Conservation (phyloP, 2,329 filamentous ascomycete genomes). For the Aspergillus unguis region DNA sequence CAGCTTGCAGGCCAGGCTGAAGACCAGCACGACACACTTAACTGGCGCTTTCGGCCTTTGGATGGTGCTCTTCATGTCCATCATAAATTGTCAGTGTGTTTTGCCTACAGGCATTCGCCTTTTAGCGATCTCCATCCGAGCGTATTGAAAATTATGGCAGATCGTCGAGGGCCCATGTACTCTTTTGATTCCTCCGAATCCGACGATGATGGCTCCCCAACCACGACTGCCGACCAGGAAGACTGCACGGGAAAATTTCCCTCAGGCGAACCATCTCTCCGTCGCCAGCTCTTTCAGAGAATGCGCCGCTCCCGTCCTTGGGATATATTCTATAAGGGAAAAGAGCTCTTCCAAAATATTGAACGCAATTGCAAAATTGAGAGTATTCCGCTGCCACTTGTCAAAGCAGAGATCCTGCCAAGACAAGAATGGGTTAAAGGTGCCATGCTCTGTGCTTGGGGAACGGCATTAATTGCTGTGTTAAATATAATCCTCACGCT, state of each 20-base stretch:
- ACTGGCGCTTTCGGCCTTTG: not conserved
- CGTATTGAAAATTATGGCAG: not conserved
- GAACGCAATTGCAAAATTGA: not conserved
- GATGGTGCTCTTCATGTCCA: not conserved
- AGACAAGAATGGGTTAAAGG: conserved; percentile 2
- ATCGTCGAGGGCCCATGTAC: not conserved
- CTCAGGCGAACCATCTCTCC: not conserved
- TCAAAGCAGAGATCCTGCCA: not conserved
- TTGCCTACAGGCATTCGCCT: not conserved
- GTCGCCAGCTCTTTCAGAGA: not conserved
- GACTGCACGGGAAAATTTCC: not conserved
- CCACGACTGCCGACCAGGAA: not conserved
- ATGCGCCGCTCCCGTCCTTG: not conserved
- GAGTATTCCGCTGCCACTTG: not conserved
- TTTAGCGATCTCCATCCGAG: not conserved
- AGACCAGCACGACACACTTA: not conserved
- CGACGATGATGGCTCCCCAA: not conserved
- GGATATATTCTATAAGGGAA: not conserved
- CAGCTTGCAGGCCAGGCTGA: not conserved
- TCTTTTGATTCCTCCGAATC: not conserved
- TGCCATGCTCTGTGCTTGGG: not conserved
- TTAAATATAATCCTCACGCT: not conserved
- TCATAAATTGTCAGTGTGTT: not conserved
- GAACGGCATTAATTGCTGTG: not conserved
- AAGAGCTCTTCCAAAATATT: not conserved